These are phyloP conservation scores for Podila clonocystis DNA, from an alignment of 192 early-diverging fungal species.

Conservation along the genomic window DNA sequence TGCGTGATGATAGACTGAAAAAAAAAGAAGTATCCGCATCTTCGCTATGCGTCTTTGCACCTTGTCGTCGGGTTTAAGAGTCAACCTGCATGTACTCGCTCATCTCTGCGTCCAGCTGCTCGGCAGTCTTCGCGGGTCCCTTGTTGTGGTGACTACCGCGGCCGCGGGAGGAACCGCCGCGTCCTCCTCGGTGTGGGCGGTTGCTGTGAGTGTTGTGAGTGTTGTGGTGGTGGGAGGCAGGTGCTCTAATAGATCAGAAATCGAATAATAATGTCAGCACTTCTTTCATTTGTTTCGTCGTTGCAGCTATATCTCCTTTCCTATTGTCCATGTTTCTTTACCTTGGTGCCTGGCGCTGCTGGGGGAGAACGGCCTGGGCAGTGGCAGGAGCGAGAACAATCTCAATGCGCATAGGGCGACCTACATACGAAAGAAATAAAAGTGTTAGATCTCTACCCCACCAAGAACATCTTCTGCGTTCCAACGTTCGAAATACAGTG, in stretches of 20 bases:
- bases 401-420: slow-evolving; percentile 50
- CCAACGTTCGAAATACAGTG: neutral
- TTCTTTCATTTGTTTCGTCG: neutral
- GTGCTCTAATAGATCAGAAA: neutral
- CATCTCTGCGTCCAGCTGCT: slow-evolving; percentile 54
- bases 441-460: neutral
- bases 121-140: slow-evolving; percentile 39
- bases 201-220: neutral
- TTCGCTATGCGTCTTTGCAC: too few relatives aligned
- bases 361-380: slow-evolving; percentile 20
- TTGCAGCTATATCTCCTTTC: too few relatives aligned
- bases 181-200: slow-evolving; percentile 24
- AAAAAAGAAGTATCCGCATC: too few relatives aligned
- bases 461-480: too few relatives aligned
- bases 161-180: slow-evolving; percentile 25
- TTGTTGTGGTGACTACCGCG: slow-evolving; percentile 26
- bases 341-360: slow-evolving; percentile 15
- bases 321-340: neutral
- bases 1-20: too few relatives aligned
- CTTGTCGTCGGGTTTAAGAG: neutral
- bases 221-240: neutral
- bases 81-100: slow-evolving; percentile 55
- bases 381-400: slow-evolving; percentile 38
- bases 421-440: neutral
- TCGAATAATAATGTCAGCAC: neutral